Evolutionary conservation across 2,329 filamentous ascomycete species (phyloP).

Genomic region (Cordyceps tenuipes): DNA sequence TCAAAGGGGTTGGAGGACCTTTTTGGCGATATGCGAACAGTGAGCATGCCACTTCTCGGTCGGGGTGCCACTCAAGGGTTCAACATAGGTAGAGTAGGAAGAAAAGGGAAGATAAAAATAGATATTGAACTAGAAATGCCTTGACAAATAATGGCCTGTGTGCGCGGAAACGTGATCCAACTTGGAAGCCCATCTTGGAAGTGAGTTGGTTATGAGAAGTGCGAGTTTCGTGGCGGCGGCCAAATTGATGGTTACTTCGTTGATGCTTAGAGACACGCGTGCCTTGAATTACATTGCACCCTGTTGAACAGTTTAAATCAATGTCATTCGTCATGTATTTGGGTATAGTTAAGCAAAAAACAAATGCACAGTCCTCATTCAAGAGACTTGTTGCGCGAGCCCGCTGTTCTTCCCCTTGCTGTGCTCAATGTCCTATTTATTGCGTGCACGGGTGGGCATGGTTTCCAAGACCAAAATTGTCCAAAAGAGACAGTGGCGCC

Average conservation of each 20-base stretch:
- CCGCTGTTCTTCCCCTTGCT: background rate
- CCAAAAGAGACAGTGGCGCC: too few species aligned
- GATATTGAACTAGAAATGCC: background rate
- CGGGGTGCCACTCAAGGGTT: background rate
- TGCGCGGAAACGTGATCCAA: too few species aligned
- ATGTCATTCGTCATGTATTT: constrained; percentile 10
- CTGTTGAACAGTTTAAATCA: background rate
- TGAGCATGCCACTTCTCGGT: background rate
- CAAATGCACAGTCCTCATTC: background rate
- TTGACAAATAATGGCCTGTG: background rate
- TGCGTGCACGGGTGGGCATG: background rate
- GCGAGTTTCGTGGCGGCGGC: too few species aligned
- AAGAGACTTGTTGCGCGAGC: background rate
- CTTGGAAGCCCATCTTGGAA: too few species aligned
- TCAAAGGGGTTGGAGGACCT: constrained; percentile 10
- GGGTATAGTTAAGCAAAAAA: constrained; percentile 11
- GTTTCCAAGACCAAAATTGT: too few species aligned
- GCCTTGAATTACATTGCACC: background rate
- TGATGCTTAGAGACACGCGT: too few species aligned
- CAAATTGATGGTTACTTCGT: too few species aligned
- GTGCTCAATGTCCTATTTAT: background rate
- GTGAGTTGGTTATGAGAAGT: too few species aligned
- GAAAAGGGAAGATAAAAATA: background rate
- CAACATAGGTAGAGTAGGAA: constrained; percentile 7
- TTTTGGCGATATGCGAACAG: background rate